phyloP scores from a whole-genome alignment of 257 asterid genomes.

The Craterostigma plantagineum region DNA sequence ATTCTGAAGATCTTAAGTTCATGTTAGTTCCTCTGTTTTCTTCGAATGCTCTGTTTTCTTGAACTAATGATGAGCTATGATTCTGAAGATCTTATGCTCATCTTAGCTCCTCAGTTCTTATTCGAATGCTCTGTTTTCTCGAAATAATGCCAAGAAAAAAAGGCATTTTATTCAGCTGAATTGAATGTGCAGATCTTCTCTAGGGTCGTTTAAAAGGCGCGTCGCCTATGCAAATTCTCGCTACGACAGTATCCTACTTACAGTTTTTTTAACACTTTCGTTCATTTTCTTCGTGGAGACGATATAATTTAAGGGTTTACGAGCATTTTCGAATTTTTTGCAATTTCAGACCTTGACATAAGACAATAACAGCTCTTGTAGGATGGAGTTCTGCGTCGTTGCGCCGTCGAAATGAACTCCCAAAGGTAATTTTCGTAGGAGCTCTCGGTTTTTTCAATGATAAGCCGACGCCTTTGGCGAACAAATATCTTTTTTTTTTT shows the following conservation, averaged over 20 bases:
- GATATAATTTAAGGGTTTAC: not conserved
- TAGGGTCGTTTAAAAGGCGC: constrained; percentile 58
- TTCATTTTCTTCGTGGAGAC: not conserved
- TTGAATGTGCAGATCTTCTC: constrained; percentile 47
- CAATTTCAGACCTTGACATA: constrained; percentile 24
- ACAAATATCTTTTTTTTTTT: not conserved
- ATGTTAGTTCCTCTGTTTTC: constrained; percentile 29
- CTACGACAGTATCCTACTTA: constrained; percentile 62
- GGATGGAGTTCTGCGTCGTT: constrained; percentile 95
- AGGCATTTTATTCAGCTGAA: not conserved
- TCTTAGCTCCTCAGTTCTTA: constrained; percentile 29
- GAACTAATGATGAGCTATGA: constrained; percentile 66
- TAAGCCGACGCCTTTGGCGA: not conserved
- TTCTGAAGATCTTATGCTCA: constrained; percentile 51
- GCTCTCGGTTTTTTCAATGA: not conserved
- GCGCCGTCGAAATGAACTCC: constrained; percentile 60
- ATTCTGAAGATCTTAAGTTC: constrained; percentile 56
- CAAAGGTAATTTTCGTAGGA: constrained; percentile 28
- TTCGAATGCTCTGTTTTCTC: no score
- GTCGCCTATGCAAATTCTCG: constrained; percentile 68
- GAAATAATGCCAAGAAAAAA: not conserved
- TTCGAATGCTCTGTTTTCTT: no score
- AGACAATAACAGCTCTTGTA: constrained; percentile 31
- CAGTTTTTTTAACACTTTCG: not conserved
- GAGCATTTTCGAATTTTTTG: not conserved